Evolutionary conservation across 495 filamentous ascomycete species (phyloP), one percentile per base, ranked within the genome.

Genomic region (Penicillium ochrochloron): DNA sequence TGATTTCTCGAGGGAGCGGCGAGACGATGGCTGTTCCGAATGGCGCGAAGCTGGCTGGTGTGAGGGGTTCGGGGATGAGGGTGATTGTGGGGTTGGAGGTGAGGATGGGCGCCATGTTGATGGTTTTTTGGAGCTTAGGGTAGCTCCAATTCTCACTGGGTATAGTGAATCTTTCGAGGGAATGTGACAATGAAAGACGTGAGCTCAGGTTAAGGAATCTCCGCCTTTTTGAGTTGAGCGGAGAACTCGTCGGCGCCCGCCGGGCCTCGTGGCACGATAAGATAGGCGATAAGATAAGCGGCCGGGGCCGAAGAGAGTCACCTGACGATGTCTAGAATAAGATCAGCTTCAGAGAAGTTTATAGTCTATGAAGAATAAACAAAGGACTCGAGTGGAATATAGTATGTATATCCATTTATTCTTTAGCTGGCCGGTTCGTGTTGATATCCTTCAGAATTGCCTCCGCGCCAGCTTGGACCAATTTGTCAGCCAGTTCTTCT

Each of bases 21-120:
- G 92, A 92, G 70, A 85, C 80, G 67, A 97, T 86, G 15, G 93
- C 92, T 53, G 89, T 87, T 70, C 95, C 95, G 76, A 97, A 99
- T 60, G 84, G 83, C 12, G 88, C 80, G 79, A 97, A 99, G 68
- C 84, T 72, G 11, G 76, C 70, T 50, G 83, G 80, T 8, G 86
- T 89, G 60, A 97, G 86, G 23, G 89, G 86, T 57, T 81, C 78
- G 8, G 85, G 82, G 27, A 75, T 68, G 64, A 90, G 61, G 12
- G 69, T 75, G 46, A 74, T 37, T 19, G 73, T 63, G 23, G 74
- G 76, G 17, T 66, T 69, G 60, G 74, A 64, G 59, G 72, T 62
- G 64, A 80, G 78, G 46, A 66, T 77, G 58, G 76, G 74, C 29
- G 67, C 64, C 71, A 74, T 74, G 44, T 11, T 67, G 58, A 9